These are phyloP conservation scores for Scolecobasidium constrictum DNA, from an alignment of 2,329 filamentous ascomycete genomes.

Conservation along the genomic window DNA sequence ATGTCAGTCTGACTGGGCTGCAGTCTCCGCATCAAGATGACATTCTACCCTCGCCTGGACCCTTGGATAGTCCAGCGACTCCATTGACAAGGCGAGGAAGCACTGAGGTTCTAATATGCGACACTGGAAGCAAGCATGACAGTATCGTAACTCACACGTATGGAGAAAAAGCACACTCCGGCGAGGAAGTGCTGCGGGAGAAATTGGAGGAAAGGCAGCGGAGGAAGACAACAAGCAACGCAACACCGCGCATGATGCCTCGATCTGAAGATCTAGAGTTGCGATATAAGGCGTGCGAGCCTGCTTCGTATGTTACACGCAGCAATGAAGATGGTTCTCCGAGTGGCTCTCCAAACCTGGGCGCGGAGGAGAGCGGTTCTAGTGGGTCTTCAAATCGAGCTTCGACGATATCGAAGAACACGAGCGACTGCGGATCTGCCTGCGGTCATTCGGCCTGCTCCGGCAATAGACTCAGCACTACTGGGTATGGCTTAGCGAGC, in stretches of 20 bases:
- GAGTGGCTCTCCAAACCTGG: no score
- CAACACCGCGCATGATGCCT: neutral
- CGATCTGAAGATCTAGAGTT: neutral
- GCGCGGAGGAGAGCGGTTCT: neutral
- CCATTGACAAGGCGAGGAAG: conserved; percentile 5
- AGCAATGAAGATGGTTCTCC: neutral
- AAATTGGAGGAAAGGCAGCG: neutral
- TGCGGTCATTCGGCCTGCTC: conserved; percentile 9
- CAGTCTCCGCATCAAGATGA: neutral
- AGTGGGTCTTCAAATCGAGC: neutral
- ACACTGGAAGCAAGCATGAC: neutral
- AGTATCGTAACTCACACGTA: conserved; percentile 1
- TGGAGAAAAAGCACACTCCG: neutral
- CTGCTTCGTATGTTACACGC: neutral
- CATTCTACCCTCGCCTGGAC: conserved; percentile 2
- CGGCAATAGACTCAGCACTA: neutral
- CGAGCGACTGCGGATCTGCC: neutral
- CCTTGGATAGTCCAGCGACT: conserved; percentile 2
- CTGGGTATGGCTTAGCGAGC: conserved; percentile 11
- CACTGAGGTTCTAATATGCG: conserved; percentile 5
- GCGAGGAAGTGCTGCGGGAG: conserved; percentile 6
- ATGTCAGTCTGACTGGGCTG: conserved; percentile 1
- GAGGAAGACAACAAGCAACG: neutral
- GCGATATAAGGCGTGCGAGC: neutral
- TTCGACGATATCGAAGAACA: neutral